Base-by-base conservation (phyloP, 805 yeast species). In the Saturnispora mendoncae region DNA sequence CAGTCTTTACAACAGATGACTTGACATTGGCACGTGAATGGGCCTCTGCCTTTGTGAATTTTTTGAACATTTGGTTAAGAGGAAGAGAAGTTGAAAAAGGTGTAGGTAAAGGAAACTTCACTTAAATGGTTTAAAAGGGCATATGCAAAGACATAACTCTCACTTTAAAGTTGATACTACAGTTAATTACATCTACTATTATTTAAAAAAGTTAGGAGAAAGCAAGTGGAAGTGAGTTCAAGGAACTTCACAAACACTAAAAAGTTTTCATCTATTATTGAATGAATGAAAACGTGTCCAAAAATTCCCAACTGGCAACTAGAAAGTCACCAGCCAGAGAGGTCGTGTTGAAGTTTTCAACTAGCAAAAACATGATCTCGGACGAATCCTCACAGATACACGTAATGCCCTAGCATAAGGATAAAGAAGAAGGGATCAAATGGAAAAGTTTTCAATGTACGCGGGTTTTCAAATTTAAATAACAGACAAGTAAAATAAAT, bases 311-410 rank as follows among this genome's bases (percentile, higher is more conserved):
- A 53, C 66, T 62, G 62, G 62, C 72, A 47, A 44, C 53, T 62
- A 61, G 62, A 61, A 62, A 76, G 27, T 19, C 18, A 6, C 12
- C 4, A 10, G 17, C 17, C 19, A 76, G 79, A 80, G 77, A 73
- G 74, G 81, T 95, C 88, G 76, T 67, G 88, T 92, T 83, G 81
- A 79, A 85, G 88, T 85, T 92, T 90, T 92, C 97, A 92, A 90
- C 97, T 95, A 90, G 98, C 98, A 90, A 90, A 90, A 85, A 92
- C 97, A 90, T 95, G 94, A 88, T 87, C 98, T 90, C 98, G 97
- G 98, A 92, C 96, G 95, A 88, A 87, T 92, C 98, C 97, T 90
- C 98, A 90, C 95, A 88, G 97, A 90, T 87, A 86, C 94, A 95
- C 95, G 97, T 92, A 90, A 87, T 90, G 95, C 97, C 97, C 98